These are phyloP conservation scores for Crinitomyces ghanaensis DNA, from an alignment of 805 yeast genomes.

Conservation along the genomic window DNA sequence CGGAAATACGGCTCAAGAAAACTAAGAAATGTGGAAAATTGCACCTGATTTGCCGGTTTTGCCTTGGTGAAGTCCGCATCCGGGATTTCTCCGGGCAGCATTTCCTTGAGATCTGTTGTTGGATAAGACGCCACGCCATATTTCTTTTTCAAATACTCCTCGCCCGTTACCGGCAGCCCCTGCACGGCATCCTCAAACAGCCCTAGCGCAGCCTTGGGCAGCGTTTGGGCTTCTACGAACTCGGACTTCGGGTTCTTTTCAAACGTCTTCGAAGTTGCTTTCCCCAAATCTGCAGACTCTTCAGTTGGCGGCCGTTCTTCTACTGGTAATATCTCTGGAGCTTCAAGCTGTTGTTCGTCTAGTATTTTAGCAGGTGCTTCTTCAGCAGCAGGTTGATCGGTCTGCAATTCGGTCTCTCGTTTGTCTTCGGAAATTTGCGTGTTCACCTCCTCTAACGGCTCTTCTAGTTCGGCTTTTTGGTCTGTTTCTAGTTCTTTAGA, in stretches of 20 bases:
- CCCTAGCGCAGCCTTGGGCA: conserved; percentile 60
- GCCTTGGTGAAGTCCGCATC: conserved; percentile 72
- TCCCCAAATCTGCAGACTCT: background rate
- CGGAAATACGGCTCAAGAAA: conserved; percentile 81
- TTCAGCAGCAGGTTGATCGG: background rate
- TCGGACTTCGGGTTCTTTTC: conserved; percentile 61
- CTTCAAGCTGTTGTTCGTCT: conserved; percentile 3
- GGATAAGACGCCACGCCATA: conserved; percentile 92
- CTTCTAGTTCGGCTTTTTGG: background rate
- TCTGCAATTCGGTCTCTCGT: conserved; percentile 5
- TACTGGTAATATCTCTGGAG: background rate
- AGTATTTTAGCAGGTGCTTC: background rate
- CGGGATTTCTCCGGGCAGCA: conserved; percentile 84
- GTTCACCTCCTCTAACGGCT: background rate
- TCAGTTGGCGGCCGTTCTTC: conserved; percentile 2
- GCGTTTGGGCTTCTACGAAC: conserved; percentile 57
- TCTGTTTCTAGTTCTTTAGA: conserved; percentile 4
- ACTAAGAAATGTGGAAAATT: conserved; percentile 74
- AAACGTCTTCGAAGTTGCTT: conserved; percentile 1
- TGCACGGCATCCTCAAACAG: conserved; percentile 45
- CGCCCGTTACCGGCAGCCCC: conserved; percentile 55
- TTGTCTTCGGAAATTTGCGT: background rate
- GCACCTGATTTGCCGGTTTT: conserved; percentile 85
- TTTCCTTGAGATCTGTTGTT: conserved; percentile 53
- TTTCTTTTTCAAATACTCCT: conserved; percentile 59